Evolutionary conservation across 192 early-diverging fungal genomes (phyloP).

Genomic region (Mortierella claussenii): DNA sequence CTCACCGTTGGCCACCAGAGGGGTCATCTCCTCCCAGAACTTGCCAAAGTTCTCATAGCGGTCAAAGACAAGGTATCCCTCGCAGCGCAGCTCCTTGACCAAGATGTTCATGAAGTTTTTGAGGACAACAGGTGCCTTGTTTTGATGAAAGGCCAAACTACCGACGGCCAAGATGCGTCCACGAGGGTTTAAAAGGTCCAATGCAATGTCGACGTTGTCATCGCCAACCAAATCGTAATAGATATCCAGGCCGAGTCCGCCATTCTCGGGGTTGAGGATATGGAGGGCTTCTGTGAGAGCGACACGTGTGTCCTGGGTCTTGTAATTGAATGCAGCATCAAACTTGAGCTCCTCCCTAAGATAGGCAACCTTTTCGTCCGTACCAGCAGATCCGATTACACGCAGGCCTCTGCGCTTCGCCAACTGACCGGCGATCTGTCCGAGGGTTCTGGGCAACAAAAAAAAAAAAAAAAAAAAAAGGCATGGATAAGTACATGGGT

Average conservation of each 20-base stretch:
- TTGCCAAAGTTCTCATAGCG: conserved; percentile 11
- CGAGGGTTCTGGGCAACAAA: conserved; percentile 65
- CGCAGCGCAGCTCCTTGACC: conserved; percentile 39
- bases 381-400: conserved; percentile 87
- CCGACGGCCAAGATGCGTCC: conserved; percentile 28
- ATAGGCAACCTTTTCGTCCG: conserved; percentile 85
- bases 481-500: too few species aligned
- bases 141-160: conserved; percentile 17
- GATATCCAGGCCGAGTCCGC: conserved; percentile 69
- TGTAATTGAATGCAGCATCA: conserved; percentile 95
- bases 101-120: conserved; percentile 29
- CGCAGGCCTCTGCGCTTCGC: conserved; percentile 80
- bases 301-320: conserved; percentile 59
- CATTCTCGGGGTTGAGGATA: too few species aligned
- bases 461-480: background rate
- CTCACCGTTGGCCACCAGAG: conserved; percentile 33
- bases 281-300: conserved; percentile 17
- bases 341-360: conserved; percentile 76
- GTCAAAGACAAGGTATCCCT: conserved; percentile 30
- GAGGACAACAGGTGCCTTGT: conserved; percentile 3
- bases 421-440: conserved; percentile 79
- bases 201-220: conserved; percentile 23
- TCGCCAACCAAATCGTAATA: conserved; percentile 89
- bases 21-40: conserved; percentile 30
- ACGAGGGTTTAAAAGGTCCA: conserved; percentile 30